phyloP scores from a whole-genome alignment of 805 yeast genomes.

The Saccharomycopsis sp. region DNA sequence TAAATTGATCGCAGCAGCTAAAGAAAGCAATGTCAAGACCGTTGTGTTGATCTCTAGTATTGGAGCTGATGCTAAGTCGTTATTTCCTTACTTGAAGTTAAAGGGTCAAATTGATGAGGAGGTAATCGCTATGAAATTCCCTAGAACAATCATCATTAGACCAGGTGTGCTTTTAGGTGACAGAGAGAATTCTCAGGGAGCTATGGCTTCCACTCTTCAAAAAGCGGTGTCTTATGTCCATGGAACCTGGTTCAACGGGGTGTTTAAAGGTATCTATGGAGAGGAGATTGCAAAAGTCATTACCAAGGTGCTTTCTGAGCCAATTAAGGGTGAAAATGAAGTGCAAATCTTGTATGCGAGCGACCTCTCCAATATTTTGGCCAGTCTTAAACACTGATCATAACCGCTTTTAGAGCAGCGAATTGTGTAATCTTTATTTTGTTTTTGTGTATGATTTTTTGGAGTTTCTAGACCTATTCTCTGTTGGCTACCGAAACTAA shows the following conservation, averaged over 20 bases:
- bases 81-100: constrained; percentile 54
- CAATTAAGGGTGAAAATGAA: constrained; percentile 21
- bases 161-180: constrained; percentile 74
- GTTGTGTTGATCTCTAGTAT: constrained; percentile 59
- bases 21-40: constrained; percentile 58
- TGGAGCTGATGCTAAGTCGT: constrained; percentile 56
- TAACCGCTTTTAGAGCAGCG: too few species aligned
- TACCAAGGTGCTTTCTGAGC: constrained; percentile 34
- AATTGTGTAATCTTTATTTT: too few species aligned
- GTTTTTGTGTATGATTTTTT: too few species aligned
- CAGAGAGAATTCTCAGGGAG: constrained; percentile 39
- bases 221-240: constrained; percentile 31
- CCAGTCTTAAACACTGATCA: neutral
- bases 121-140: constrained; percentile 54
- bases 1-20: constrained; percentile 67
- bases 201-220: constrained; percentile 29
- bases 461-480: too few species aligned
- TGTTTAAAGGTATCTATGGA: constrained; percentile 47
- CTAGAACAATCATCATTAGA: constrained; percentile 64
- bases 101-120: constrained; percentile 77
- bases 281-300: constrained; percentile 62
- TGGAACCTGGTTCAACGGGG: constrained; percentile 24
- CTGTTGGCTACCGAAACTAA: too few species aligned
- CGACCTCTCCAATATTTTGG: neutral
- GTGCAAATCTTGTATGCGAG: constrained; percentile 20